These are phyloP conservation scores for Wickerhamiella infanticola DNA, from an alignment of 1,139 yeast species.

Conservation along the genomic window DNA sequence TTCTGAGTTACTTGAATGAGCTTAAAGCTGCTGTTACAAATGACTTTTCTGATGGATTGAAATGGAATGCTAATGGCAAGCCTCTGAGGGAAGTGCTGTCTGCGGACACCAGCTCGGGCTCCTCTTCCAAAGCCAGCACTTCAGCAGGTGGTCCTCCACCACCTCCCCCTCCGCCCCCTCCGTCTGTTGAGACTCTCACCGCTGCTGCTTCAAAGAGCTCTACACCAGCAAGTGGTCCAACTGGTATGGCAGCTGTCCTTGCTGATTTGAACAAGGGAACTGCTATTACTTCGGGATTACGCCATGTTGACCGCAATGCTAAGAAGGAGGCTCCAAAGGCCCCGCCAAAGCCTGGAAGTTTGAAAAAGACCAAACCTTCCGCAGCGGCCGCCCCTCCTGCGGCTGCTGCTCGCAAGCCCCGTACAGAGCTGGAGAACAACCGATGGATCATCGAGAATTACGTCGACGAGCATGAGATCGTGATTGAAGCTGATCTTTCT, in stretches of 20 bases:
- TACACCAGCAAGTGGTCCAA: conserved; percentile 38
- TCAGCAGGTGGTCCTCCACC: conserved; percentile 19
- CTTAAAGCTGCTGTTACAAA: conserved; percentile 61
- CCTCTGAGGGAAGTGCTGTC: conserved; percentile 29
- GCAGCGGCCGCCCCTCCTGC: conserved; percentile 5
- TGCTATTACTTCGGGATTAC: conserved; percentile 64
- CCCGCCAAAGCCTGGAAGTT: conserved; percentile 12
- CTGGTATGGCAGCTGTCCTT: conserved; percentile 67
- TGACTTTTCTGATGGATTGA: conserved; percentile 64
- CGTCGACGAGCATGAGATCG: conserved; percentile 43
- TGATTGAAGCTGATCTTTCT: conserved; percentile 64
- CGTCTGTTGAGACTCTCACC: conserved; percentile 24
- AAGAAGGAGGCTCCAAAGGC: conserved; percentile 6
- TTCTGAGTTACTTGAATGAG: conserved; percentile 46
- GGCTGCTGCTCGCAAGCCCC: conserved; percentile 31
- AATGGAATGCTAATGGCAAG: conserved; percentile 49
- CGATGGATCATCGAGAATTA: conserved; percentile 82
- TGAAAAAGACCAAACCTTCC: conserved; percentile 9
- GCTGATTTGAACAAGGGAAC: conserved; percentile 83
- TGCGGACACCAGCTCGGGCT: conserved; percentile 19
- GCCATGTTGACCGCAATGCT: conserved; percentile 64
- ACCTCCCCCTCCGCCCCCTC: conserved; percentile 31
- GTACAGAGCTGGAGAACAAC: conserved; percentile 65
- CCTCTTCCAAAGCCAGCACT: conserved; percentile 23
- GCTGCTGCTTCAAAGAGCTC: conserved; percentile 26